Conservation (phyloP, 495 filamentous ascomycete species). For the Xylaria longipes region DNA sequence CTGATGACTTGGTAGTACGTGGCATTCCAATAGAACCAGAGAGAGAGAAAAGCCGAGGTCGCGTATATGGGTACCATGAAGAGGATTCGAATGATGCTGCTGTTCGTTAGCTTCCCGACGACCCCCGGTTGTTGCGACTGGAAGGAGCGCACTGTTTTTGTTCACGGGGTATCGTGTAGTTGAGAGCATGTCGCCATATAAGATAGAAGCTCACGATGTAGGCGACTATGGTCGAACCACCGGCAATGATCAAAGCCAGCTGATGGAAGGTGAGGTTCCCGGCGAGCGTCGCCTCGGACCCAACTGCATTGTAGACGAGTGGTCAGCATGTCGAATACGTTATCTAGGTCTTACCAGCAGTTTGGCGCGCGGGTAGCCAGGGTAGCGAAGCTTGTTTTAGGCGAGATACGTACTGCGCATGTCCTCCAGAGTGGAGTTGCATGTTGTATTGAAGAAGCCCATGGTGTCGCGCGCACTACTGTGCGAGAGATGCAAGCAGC, state of each 20-base stretch:
- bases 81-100: constrained; percentile 83
- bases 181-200: constrained; percentile 77
- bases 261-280: constrained; percentile 63
- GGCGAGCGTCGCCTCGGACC: constrained; percentile 49
- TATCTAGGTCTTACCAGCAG: constrained; percentile 26
- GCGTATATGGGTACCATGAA: constrained; percentile 91
- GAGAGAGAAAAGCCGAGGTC: constrained; percentile 76
- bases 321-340: constrained; percentile 32
- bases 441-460: constrained; percentile 46
- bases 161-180: constrained; percentile 83
- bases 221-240: constrained; percentile 61
- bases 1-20: constrained; percentile 83
- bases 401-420: constrained; percentile 55
- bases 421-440: constrained; percentile 62
- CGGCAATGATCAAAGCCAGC: constrained; percentile 59
- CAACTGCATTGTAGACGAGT: constrained; percentile 31
- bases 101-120: constrained; percentile 22
- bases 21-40: constrained; percentile 78
- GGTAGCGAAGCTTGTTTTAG: constrained; percentile 27
- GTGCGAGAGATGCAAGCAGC: background rate
- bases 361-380: constrained; percentile 35
- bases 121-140: constrained; percentile 4
- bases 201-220: constrained; percentile 64
- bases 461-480: constrained; percentile 19
- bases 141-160: constrained; percentile 72